Evolutionary conservation across 805 yeast species (phyloP).

Genomic region (Wickerhamiella slavikovae): DNA sequence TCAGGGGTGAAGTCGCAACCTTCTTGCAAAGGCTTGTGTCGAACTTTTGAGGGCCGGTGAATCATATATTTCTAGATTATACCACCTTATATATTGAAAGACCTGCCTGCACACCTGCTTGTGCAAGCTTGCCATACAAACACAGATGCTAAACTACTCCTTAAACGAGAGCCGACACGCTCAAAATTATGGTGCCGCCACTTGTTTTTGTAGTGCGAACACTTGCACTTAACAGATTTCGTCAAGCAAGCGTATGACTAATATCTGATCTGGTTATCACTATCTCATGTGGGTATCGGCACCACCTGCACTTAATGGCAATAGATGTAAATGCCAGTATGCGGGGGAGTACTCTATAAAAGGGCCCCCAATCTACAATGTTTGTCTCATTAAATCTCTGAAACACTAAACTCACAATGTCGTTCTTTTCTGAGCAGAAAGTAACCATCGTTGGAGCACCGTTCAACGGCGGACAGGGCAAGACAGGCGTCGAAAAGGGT

Average conservation of each 20-base stretch:
- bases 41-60: slow-evolving; percentile 15
- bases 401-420: too few relatives aligned
- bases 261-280: too few relatives aligned
- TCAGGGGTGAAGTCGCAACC: slow-evolving; percentile 9
- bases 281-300: too few relatives aligned
- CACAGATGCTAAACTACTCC: not conserved
- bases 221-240: not conserved
- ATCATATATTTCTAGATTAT: slow-evolving; percentile 9
- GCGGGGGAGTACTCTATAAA: too few relatives aligned
- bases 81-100: not conserved
- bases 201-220: not conserved
- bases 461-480: slow-evolving; percentile 89
- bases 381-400: too few relatives aligned
- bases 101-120: not conserved
- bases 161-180: too few relatives aligned
- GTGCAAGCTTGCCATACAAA: not conserved
- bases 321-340: too few relatives aligned
- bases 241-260: too few relatives aligned
- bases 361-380: too few relatives aligned
- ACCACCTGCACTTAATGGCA: too few relatives aligned
- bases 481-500: slow-evolving; percentile 83
- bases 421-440: not conserved
- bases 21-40: slow-evolving; percentile 7
- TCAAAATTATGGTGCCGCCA: too few relatives aligned
- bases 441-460: slow-evolving; percentile 55